Base-by-base conservation (phyloP, 495 filamentous ascomycete genomes). In the Xylona heveae region DNA sequence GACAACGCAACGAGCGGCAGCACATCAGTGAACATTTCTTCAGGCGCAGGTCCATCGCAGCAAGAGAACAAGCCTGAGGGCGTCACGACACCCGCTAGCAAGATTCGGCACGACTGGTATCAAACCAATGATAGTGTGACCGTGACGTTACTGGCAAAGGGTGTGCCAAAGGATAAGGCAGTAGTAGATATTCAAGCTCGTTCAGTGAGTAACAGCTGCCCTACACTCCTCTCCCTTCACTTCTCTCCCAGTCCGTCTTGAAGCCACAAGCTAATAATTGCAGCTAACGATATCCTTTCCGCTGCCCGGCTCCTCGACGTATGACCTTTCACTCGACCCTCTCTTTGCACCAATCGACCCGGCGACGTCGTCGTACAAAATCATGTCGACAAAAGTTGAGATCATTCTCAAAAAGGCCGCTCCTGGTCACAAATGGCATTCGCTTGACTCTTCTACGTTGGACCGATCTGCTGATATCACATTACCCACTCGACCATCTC, bases 371-470 rank as follows among this genome's bases (percentile, higher is more conserved):
- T 69, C 58, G 13, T 68, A 55, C 44, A 62, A 62, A 5, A 66
- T 82, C 18, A 72, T 77, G 28, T 57, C 73, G 4, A 78, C 75
- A 30, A 97, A 95, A 51, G 69, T 95, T 33, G 88, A 95, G 50
- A 53, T 95, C 19, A 58, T 58, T 1, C 59, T 97, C 16, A 58
- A 57, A 18, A 97, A 95, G 51, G 50, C 56, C 17, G 57, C 38
- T 0, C 51, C 66, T 0, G 76, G 74, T 2, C 51, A 68, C 14
- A 93, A 85, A 49, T 97, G 88, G 88, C 49, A 55, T 6, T 41
- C 58, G 3, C 65, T 91, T 3, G 77, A 83, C 56, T 57, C 55
- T 5, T 50, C 57, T 4, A 44, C 44, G 10, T 33, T 31, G 15
- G 33, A 43, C 17, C 23, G 38, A 25, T 25, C 34, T 21, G 33